Evolutionary conservation across 148 eudicot species (phyloP), one percentile per base, ranked within the genome.

Genomic region (Polygonum aviculare): DNA sequence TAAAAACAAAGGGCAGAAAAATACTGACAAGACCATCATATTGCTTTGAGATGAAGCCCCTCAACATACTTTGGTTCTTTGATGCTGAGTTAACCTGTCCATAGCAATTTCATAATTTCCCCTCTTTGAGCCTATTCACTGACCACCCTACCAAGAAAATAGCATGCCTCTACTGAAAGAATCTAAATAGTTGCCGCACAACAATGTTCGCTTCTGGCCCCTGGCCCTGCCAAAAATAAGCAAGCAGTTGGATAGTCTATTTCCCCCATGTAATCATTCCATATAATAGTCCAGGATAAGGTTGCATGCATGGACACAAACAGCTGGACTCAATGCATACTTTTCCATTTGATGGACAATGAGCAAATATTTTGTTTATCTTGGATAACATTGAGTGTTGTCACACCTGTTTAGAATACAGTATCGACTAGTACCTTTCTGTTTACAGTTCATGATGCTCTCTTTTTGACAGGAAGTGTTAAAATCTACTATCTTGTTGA

Each of bases 301-400:
- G 44, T 65, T 33, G 35, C 12, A 59, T 22, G 22, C 22, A 22
- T 54, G 31, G 65, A 4, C 65, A 22, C 35, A 59, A n/a, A 59
- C 5, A 22, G 33, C 33, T 22, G 65, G 35, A 8, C 35, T 22
- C 65, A 51, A 14, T 59, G 65, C 41, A 36, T 65, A 33, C 36
- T 4, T 57, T 33, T 33, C 39, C 26, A 21, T 57, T 63, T 63
- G n/a, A 35, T 63, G 18, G 36, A 40, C n/a, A 63, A 5, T 31
- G 18, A 67, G 72, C 72, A 67, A 45, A 67, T 67, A 36, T 67
- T 67, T 36, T 67, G 3, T 67, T 67, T 45, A 67, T 67, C 21
- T 35, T 67, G 72, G 72, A 36, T 62, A 62, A 26, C 38, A 62
- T 26, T 26, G 36, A 62, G 16, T 31, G 16, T 31, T 62, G 36